Percentiles rank a stretch among this genome's conserved stretches.
These are phyloP conservation scores for Microcyclosporella mali DNA, from an alignment of 2,329 filamentous ascomycete genomes.

Conservation along the genomic window DNA sequence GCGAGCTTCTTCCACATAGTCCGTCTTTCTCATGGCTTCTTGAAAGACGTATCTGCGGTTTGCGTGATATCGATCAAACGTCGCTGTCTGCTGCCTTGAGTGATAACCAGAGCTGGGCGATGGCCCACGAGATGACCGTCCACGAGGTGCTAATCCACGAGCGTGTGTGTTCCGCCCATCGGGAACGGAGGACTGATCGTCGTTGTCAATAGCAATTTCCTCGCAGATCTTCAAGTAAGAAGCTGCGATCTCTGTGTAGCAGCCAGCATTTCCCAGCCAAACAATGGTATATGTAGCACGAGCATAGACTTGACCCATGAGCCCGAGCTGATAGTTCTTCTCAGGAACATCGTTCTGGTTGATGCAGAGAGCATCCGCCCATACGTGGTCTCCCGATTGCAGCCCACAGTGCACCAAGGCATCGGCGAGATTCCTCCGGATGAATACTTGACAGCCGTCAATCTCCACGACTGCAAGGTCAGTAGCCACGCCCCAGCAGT, in stretches of 20 bases:
- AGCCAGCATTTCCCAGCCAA: neutral
- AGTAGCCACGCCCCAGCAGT: neutral
- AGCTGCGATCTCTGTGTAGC: neutral
- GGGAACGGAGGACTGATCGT: too few species aligned
- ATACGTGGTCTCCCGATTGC: neutral
- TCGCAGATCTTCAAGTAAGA: neutral
- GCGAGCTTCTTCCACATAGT: neutral
- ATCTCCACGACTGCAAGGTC: neutral
- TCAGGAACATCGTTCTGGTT: neutral
- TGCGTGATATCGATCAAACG: neutral
- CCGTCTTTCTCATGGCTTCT: neutral
- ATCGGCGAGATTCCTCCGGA: neutral
- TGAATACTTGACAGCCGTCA: neutral
- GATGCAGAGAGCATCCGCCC: slow-evolving; percentile 4
- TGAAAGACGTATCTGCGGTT: neutral
- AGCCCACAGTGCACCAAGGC: neutral
- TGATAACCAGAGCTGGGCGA: too few species aligned
- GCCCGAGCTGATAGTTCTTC: neutral
- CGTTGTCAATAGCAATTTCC: neutral
- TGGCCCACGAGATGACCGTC: too few species aligned
- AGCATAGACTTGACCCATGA: neutral
- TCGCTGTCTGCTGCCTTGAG: neutral
- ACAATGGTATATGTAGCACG: neutral
- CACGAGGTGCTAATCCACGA: too few species aligned
- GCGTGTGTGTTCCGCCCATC: too few species aligned